Evolutionary conservation across 805 yeast species (phyloP).

Genomic region (Pichia manshurica): DNA sequence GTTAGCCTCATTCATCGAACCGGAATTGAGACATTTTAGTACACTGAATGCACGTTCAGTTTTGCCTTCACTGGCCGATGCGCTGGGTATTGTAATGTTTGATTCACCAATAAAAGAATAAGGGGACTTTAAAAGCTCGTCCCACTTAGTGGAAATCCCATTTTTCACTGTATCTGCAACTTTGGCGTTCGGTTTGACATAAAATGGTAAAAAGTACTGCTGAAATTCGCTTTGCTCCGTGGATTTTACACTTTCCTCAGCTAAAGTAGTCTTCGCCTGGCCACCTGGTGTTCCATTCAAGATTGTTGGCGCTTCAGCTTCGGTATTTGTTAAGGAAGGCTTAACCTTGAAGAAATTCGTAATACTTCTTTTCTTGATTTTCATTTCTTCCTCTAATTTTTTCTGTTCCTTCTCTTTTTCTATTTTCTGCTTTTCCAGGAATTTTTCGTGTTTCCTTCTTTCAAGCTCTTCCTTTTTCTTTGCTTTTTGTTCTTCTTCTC

Average conservation of each 20-base stretch:
- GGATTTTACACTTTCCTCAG: neutral
- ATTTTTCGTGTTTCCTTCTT: conserved; percentile 23
- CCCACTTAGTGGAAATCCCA: conserved; percentile 11
- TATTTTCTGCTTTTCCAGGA: conserved; percentile 27
- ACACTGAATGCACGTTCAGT: conserved; percentile 24
- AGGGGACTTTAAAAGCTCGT: neutral
- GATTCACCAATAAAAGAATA: neutral
- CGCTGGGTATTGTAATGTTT: too few relatives aligned
- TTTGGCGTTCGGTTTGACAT: conserved; percentile 23
- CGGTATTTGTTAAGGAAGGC: neutral
- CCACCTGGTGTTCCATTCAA: too few relatives aligned
- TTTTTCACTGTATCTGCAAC: conserved; percentile 8
- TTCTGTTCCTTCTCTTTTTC: conserved; percentile 20
- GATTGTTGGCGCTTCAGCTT: too few relatives aligned
- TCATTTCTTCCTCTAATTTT: conserved; percentile 23
- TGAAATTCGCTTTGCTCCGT: conserved; percentile 17
- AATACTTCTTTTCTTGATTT: conserved; percentile 26
- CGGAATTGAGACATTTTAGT: conserved; percentile 29
- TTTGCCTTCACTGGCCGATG: neutral
- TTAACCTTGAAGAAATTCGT: conserved; percentile 31
- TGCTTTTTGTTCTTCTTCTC: conserved; percentile 23
- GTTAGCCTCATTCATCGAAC: conserved; percentile 30
- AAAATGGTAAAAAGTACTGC: conserved; percentile 27
- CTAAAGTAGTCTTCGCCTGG: too few relatives aligned
- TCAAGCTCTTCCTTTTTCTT: conserved; percentile 29